Base-by-base conservation (phyloP, 768 basidiomycete species). In the Pisolithus tinctorius region DNA sequence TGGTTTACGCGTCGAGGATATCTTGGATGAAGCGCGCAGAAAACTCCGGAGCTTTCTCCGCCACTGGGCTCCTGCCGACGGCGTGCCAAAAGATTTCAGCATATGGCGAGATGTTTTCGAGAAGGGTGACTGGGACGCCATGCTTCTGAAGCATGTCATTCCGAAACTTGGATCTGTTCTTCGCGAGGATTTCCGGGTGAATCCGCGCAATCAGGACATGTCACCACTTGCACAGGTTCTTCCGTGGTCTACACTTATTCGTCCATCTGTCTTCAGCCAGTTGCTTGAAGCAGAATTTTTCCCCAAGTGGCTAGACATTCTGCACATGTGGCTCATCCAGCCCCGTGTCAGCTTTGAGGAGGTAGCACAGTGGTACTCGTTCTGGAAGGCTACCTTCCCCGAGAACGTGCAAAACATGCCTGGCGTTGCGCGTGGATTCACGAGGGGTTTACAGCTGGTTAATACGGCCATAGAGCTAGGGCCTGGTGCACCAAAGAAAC, bases 311-410 rank as follows among this genome's bases (percentile, higher is more conserved):
- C 75, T 98, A 53, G 87, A 93, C 45, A 83, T 89, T 20, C 73
- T 99, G 23, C 85, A 94, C 62, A 69, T 91, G 42, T 98, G 96
- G 96, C 84, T 99, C 38, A 76, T 86, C n/a, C 88, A 92, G 60
- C 90, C 92, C 1, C 80, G 73, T 43, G 87, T 87, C 61, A 93
- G 83, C 70, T 87, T 92, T 59, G 90, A 88, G 58, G 92, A 98
- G 67, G 92, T 99, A 9, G 88, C 88, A 3, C 80, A 87, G 53
- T 99, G 96, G 96, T 96, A 86, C 65, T 78, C 77, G 1, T 88
- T 83, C 66, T 98, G 95, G 95, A 95, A 93, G 66, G 67, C 69
- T 2, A 68, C 68, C 38, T 92, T 97, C 66, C 78, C 89, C 0
- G 85, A 85, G 56, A 69, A 75, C 14, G 69, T 95, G n/a, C 79